These are phyloP conservation scores for Brassica carinata DNA, from an alignment of 345 rosid species.

Conservation along the genomic window DNA sequence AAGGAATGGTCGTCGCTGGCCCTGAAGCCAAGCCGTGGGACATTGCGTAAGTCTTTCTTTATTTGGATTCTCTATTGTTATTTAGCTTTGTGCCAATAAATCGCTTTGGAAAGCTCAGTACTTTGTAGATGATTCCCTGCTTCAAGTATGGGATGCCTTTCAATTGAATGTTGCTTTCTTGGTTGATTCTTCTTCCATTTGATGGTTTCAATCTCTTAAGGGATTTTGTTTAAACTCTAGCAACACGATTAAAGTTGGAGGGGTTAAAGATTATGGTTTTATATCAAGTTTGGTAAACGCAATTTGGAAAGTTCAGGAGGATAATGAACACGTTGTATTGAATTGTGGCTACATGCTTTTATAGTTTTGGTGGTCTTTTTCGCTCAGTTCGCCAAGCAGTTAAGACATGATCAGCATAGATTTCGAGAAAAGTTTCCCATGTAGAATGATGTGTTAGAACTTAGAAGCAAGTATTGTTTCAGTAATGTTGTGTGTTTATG, in stretches of 20 bases:
- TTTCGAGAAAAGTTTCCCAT: no score
- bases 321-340: not conserved
- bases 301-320: not conserved
- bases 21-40: conserved; percentile 99
- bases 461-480: not conserved
- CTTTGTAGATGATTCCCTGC: conserved; percentile 26
- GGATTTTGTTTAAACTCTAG: not conserved
- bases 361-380: not conserved
- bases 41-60: conserved; percentile 54
- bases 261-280: not conserved
- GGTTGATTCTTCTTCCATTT: not conserved
- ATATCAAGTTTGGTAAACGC: not conserved
- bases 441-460: no score
- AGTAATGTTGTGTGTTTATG: no score
- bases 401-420: no score
- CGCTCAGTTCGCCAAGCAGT: not conserved
- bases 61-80: not conserved
- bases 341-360: conserved; percentile 9
- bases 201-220: not conserved
- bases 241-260: not conserved
- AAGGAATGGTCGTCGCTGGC: conserved; percentile 98
- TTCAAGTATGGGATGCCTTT: conserved; percentile 16
- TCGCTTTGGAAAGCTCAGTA: not conserved
- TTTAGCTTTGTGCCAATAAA: conserved; percentile 29
- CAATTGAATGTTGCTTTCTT: conserved; percentile 30